These are phyloP conservation scores for Fistulifera pelliculosa DNA, from an alignment of 108 stramenopile species.

Conservation along the genomic window DNA sequence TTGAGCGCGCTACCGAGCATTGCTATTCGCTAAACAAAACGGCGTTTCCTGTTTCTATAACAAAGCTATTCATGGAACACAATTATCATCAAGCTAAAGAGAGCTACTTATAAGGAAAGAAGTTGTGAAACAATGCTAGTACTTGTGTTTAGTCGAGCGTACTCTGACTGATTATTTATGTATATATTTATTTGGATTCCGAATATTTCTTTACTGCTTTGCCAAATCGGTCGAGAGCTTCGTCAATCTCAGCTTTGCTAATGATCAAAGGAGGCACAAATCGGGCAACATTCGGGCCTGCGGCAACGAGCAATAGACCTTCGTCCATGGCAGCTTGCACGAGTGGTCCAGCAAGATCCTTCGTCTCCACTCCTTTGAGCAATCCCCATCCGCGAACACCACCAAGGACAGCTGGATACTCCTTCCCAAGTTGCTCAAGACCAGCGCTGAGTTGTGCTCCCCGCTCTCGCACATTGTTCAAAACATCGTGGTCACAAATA, in stretches of 20 bases:
- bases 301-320: slow-evolving; percentile 88
- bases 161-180: no score
- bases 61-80: no score
- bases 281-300: slow-evolving; percentile 85
- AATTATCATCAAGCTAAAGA: no score
- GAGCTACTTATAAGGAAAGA: no score
- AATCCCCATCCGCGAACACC: slow-evolving; percentile 93
- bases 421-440: slow-evolving; percentile 49
- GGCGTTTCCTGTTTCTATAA: no score
- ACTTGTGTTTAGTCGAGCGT: no score
- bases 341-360: slow-evolving; percentile 78
- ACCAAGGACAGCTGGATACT: slow-evolving; percentile 73
- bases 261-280: slow-evolving; percentile 93
- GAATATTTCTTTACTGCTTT: slow-evolving; percentile 30
- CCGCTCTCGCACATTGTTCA: slow-evolving; percentile 77
- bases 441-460: slow-evolving; percentile 79
- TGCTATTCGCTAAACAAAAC: no score
- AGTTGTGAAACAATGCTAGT: no score
- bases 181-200: no score
- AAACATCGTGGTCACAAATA: slow-evolving; percentile 68
- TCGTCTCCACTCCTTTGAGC: slow-evolving; percentile 68
- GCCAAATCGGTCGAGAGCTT: slow-evolving; percentile 75
- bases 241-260: slow-evolving; percentile 60
- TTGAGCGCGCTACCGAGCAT: no score
- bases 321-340: slow-evolving; percentile 83